Evolutionary conservation across 2,329 filamentous ascomycete species (phyloP).

Genomic region (Colletotrichum cuscutae): DNA sequence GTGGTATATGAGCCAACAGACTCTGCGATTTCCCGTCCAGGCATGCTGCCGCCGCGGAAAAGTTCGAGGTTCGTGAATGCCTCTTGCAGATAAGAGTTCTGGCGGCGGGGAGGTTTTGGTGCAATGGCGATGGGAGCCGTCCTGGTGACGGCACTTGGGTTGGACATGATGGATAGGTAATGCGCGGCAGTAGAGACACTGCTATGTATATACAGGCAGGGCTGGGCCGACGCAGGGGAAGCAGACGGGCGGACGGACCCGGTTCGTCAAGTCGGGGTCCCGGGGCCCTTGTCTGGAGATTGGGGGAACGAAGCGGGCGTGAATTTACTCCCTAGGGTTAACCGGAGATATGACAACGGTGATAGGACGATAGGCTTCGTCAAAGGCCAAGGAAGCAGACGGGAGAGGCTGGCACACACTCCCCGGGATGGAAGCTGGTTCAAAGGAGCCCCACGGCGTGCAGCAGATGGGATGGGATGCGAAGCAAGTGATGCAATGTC

Average conservation of each 20-base stretch:
- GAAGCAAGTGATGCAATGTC: constrained; percentile 33
- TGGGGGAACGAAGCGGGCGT: constrained; percentile 21
- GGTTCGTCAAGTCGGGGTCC: constrained; percentile 36
- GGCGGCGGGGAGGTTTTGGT: constrained; percentile 63
- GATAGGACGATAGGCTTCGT: constrained; percentile 31
- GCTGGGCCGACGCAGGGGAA: constrained; percentile 43
- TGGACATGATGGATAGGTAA: constrained; percentile 59
- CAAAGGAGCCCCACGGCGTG: constrained; percentile 24
- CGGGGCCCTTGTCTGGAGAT: constrained; percentile 23
- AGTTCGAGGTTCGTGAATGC: constrained; percentile 60
- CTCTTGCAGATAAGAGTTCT: constrained; percentile 57
- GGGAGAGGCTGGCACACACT: constrained; percentile 18
- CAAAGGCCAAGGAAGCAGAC: constrained; percentile 3
- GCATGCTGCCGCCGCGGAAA: constrained; percentile 58
- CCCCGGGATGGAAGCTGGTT: constrained; percentile 22
- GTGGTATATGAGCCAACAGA: constrained; percentile 50
- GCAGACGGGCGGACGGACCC: constrained; percentile 32
- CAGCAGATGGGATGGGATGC: constrained; percentile 18
- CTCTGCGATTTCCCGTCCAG: constrained; percentile 64
- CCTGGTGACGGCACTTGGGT: constrained; percentile 63
- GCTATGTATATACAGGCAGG: constrained; percentile 38
- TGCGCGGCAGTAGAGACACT: constrained; percentile 29
- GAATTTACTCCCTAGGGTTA: constrained; percentile 20
- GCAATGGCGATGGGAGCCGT: constrained; percentile 75
- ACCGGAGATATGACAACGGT: constrained; percentile 25